Evolutionary conservation across 768 basidiomycete genomes (phyloP).

Genomic region (Trichaptum fuscoviolaceum): DNA sequence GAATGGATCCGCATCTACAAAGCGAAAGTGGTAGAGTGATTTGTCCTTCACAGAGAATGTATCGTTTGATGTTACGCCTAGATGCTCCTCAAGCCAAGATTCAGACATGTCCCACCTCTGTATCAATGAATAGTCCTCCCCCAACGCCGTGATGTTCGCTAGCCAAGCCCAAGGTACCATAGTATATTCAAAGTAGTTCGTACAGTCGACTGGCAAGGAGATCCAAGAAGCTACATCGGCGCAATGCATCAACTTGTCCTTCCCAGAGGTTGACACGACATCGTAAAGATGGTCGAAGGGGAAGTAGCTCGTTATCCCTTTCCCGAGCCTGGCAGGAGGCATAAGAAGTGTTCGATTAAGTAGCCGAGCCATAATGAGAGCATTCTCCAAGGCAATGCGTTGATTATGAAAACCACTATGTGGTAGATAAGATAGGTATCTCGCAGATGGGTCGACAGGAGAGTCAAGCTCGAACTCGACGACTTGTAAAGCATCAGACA

Average conservation of each 20-base stretch:
- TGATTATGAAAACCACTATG: slow-evolving; percentile 87
- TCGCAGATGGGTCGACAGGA: slow-evolving; percentile 24
- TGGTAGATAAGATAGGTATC: slow-evolving; percentile 70
- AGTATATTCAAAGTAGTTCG: slow-evolving; percentile 55
- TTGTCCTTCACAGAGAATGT: slow-evolving; percentile 47
- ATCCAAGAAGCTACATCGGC: slow-evolving; percentile 28
- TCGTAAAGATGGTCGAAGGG: slow-evolving; percentile 44
- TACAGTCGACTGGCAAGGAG: slow-evolving; percentile 50
- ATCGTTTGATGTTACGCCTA: slow-evolving; percentile 35
- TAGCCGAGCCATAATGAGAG: slow-evolving; percentile 60
- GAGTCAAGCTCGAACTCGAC: slow-evolving; percentile 22
- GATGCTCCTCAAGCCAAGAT: slow-evolving; percentile 38
- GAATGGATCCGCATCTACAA: slow-evolving; percentile 36
- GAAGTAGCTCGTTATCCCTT: slow-evolving; percentile 53
- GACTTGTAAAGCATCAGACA: slow-evolving; percentile 21
- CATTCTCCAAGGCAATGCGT: slow-evolving; percentile 83
- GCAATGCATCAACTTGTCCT: slow-evolving; percentile 50
- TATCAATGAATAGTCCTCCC: slow-evolving; percentile 35
- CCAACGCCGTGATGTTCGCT: slow-evolving; percentile 44
- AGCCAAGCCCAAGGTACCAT: slow-evolving; percentile 67
- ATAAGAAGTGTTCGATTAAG: slow-evolving; percentile 76
- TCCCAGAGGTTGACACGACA: slow-evolving; percentile 40
- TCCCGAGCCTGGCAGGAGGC: slow-evolving; percentile 68
- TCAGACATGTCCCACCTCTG: slow-evolving; percentile 47
- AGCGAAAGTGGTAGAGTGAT: slow-evolving; percentile 58